These are phyloP conservation scores for Orbilia javanica DNA, from an alignment of 2,329 filamentous ascomycete genomes.

Conservation along the genomic window DNA sequence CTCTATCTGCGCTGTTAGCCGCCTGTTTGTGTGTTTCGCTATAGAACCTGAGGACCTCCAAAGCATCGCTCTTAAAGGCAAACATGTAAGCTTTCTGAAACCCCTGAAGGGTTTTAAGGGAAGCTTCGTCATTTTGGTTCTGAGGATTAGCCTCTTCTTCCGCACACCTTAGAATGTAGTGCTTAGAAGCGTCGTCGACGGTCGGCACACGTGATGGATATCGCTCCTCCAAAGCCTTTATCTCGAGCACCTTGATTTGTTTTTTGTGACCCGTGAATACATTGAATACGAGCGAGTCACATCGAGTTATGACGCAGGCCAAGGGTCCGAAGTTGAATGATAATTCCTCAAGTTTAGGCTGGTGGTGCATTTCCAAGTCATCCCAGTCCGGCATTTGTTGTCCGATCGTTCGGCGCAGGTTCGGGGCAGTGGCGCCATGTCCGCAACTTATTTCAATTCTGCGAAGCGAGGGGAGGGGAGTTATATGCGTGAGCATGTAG, in stretches of 20 bases:
- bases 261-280: background rate
- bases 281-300: background rate
- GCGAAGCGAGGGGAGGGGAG: background rate
- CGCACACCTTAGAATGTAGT: slow-evolving; percentile 16
- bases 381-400: slow-evolving; percentile 18
- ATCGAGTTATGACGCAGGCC: slow-evolving; percentile 1
- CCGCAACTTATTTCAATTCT: slow-evolving; percentile 11
- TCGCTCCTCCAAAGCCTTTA: background rate
- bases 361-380: background rate
- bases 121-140: too few relatives aligned
- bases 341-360: slow-evolving; percentile 11
- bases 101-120: background rate
- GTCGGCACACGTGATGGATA: background rate
- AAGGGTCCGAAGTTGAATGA: slow-evolving; percentile 14
- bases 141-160: slow-evolving; percentile 1
- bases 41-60: slow-evolving; percentile 35
- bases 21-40: background rate
- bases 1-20: background rate
- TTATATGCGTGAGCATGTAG: background rate
- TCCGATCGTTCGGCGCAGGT: background rate
- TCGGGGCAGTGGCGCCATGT: background rate
- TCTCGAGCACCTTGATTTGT: slow-evolving; percentile 13
- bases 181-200: background rate
- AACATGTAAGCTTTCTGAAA: background rate
- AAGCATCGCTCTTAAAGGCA: background rate